Evolutionary conservation across 345 rosid species (phyloP), one percentile per base, ranked within the genome.

Genomic region (Acer negundo): DNA sequence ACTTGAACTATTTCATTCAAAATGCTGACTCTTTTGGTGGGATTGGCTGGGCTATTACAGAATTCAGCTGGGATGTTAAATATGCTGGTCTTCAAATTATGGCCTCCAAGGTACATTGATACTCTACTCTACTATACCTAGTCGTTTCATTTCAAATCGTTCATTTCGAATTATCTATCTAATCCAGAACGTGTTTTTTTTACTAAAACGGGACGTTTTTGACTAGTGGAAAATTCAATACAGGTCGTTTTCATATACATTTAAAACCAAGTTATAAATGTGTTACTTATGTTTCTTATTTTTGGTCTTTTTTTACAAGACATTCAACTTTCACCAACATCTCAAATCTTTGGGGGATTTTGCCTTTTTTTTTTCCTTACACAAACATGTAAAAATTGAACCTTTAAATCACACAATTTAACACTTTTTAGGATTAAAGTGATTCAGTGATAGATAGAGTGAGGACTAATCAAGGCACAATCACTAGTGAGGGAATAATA

Each of bases 51-150:
- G 90, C 98, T 80, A 92, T 96, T 55, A 80, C 96, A 0, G 98
- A 96, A 79, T 96, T 96, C 82, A 96, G 99, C 80, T 96, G 99
- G 99, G 99, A 96, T 84, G 98, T 96, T 20, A 96, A 96, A 84
- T 94, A 85, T 64, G 94, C 97, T 64, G 99, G 95, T 10, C 74
- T 96, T 78, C 99, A 95, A 69, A 67, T 94, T 62, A 79, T 91
- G 47, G 94, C 95, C 55, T 89, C 98, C n/a, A 88, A 87, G 99
- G 98, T 93, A 82, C 79, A 35, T 42, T 42, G 7, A 7, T 42
- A 7, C 46, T 42, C 46, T 31, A 35, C 38, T 35, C 5, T 5
- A 35, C 6, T 35, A 28, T 28, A 26, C 28, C 35, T 31, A 4
- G 2, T 31, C 3, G 0, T 31, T 31, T 4, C 35, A 31, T 31